Evolutionary conservation across 192 early-diverging fungal species (phyloP).

Genomic region (Entomortierella beljakovae): DNA sequence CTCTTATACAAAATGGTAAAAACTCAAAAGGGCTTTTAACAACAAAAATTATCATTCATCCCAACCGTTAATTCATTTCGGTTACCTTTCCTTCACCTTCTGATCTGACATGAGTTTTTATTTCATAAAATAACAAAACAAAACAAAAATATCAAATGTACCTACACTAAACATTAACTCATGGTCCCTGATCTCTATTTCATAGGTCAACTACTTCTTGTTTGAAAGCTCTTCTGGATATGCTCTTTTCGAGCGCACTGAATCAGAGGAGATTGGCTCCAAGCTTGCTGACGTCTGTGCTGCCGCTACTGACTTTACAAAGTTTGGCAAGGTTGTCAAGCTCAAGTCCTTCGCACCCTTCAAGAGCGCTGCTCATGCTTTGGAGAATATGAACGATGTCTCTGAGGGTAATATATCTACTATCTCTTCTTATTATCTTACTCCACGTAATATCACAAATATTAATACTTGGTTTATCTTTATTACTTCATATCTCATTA

Average conservation of each 20-base stretch:
- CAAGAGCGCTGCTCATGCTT: constrained; percentile 95
- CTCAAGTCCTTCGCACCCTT: constrained; percentile 97
- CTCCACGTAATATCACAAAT: too few species aligned
- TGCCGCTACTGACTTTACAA: constrained; percentile 83
- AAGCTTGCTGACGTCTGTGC: constrained; percentile 92
- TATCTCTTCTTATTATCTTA: background rate
- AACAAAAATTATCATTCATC: background rate
- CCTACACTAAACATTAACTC: background rate
- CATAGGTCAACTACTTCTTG: constrained; percentile 75
- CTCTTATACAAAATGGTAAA: constrained; percentile 8
- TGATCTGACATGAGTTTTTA: background rate
- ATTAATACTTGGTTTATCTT: too few species aligned
- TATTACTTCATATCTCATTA: background rate
- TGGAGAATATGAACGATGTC: constrained; percentile 98
- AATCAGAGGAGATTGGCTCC: constrained; percentile 95
- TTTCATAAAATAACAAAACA: background rate
- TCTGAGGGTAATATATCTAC: constrained; percentile 82
- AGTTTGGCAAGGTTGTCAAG: constrained; percentile 92
- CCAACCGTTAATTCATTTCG: background rate
- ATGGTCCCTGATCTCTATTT: constrained; percentile 10
- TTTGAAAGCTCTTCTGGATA: constrained; percentile 98
- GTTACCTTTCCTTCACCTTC: background rate
- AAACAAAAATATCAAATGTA: too few species aligned
- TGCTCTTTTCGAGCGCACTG: constrained; percentile 93
- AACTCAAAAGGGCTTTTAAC: background rate